These are phyloP conservation scores for Pythium periplocum DNA, from an alignment of 352 stramenopile genomes.

Conservation along the genomic window DNA sequence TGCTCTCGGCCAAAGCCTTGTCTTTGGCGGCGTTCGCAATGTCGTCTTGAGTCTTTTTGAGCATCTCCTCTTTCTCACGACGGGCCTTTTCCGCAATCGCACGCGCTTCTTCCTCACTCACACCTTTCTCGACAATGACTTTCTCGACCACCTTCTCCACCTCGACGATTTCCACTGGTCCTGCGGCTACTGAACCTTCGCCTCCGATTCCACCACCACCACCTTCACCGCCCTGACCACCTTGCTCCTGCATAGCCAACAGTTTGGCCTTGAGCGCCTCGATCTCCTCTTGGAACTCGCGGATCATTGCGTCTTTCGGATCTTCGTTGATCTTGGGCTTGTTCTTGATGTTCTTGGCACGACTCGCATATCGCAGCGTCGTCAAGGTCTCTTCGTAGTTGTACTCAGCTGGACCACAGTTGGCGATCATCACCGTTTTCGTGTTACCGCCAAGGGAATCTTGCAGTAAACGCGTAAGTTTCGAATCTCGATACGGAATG, in stretches of 20 bases:
- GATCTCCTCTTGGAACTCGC: constrained; percentile 97
- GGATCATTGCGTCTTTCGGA: constrained; percentile 97
- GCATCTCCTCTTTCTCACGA: constrained; percentile 71
- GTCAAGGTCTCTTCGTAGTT: constrained; percentile 96
- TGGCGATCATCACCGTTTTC: constrained; percentile 98
- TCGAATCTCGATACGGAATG: constrained; percentile 94
- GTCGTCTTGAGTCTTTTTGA: constrained; percentile 64
- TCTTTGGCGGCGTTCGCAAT: constrained; percentile 69
- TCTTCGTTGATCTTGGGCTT: constrained; percentile 98
- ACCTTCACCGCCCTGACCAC: constrained; percentile 7
- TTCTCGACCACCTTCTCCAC: constrained; percentile 83
- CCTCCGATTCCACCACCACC: constrained; percentile 2
- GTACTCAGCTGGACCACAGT: constrained; percentile 96
- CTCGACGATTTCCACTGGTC: constrained; percentile 48
- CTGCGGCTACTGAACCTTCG: neutral
- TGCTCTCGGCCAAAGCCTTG: constrained; percentile 78
- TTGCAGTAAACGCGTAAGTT: constrained; percentile 96
- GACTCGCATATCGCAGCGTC: constrained; percentile 94
- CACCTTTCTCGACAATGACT: constrained; percentile 77
- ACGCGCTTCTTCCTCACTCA: constrained; percentile 74
- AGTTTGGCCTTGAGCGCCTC: constrained; percentile 87
- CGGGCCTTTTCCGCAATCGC: constrained; percentile 67
- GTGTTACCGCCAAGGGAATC: constrained; percentile 97
- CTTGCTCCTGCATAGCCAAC: constrained; percentile 43
- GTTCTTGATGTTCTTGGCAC: constrained; percentile 99